Percentiles rank a stretch among this genome's conserved stretches.
phyloP scores from a whole-genome alignment of 352 stramenopile genomes.

The Thraustotheca clavata region DNA sequence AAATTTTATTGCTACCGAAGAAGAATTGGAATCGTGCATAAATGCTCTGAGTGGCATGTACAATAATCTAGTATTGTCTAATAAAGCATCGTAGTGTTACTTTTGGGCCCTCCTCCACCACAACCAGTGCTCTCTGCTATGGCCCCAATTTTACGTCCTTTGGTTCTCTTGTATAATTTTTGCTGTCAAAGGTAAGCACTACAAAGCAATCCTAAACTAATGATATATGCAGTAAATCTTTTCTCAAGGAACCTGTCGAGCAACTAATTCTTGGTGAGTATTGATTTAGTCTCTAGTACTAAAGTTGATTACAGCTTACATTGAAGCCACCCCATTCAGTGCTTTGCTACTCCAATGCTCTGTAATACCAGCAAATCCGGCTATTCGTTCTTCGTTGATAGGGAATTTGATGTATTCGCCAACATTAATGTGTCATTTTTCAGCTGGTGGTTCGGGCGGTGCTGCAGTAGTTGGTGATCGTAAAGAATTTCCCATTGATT shows the following conservation, averaged over 20 bases:
- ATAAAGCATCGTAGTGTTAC: slow-evolving; percentile 26
- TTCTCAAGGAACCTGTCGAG: slow-evolving; percentile 38
- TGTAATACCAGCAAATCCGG: slow-evolving; percentile 41
- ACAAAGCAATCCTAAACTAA: background rate
- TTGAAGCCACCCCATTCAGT: slow-evolving; percentile 14
- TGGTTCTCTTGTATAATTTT: slow-evolving; percentile 70
- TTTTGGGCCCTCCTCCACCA: slow-evolving; percentile 61
- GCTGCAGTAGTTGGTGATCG: slow-evolving; percentile 25
- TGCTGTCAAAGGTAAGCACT: slow-evolving; percentile 21
- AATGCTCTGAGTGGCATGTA: slow-evolving; percentile 26
- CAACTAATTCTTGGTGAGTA: slow-evolving; percentile 40
- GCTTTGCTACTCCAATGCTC: slow-evolving; percentile 42
- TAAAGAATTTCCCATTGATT: slow-evolving; percentile 29
- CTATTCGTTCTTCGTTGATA: slow-evolving; percentile 28
- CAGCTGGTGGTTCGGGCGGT: slow-evolving; percentile 48
- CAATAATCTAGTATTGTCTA: background rate
- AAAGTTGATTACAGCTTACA: background rate
- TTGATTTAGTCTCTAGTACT: background rate
- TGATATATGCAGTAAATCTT: slow-evolving; percentile 44
- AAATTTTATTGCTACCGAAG: slow-evolving; percentile 30
- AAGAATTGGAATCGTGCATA: slow-evolving; percentile 41
- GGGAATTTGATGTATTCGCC: slow-evolving; percentile 29
- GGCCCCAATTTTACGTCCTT: slow-evolving; percentile 40
- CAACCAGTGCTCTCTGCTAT: slow-evolving; percentile 39
- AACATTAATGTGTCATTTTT: slow-evolving; percentile 43